Evolutionary conservation across 2,329 filamentous ascomycete genomes (phyloP).

Genomic region (Curvularia eragrostidis): DNA sequence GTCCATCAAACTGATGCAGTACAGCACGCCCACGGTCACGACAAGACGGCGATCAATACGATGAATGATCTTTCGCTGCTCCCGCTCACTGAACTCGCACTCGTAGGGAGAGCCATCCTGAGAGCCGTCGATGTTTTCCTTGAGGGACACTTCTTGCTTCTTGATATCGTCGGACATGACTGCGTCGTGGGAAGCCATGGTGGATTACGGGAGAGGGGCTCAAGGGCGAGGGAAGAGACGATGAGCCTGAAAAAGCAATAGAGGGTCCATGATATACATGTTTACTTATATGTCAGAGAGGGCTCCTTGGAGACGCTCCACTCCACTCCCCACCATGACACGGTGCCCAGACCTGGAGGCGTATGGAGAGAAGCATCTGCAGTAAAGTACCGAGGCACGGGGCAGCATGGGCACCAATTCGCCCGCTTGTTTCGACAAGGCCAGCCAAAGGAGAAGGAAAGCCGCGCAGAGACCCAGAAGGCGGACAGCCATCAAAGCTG

Average conservation of each 20-base stretch:
- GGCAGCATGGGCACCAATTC: conserved; percentile 13
- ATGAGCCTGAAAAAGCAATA: conserved; percentile 1
- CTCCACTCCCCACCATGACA: conserved; percentile 15
- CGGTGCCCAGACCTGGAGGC: conserved; percentile 12
- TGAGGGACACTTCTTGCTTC: conserved; percentile 29
- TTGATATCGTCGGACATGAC: conserved; percentile 35
- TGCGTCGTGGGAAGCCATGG: conserved; percentile 13
- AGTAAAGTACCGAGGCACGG: conserved; percentile 38
- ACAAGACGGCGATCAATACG: conserved; percentile 68
- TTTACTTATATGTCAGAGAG: conserved; percentile 7
- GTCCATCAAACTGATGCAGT: conserved; percentile 80
- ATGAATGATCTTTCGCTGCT: conserved; percentile 72
- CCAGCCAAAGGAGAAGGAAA: conserved; percentile 5
- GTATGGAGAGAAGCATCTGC: neutral
- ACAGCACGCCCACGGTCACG: conserved; percentile 63
- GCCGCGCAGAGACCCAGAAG: conserved; percentile 18
- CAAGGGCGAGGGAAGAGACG: conserved; percentile 3
- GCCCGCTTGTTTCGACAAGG: conserved; percentile 1
- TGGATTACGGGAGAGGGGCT: conserved; percentile 1
- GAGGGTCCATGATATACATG: conserved; percentile 10
- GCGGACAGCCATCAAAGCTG: conserved; percentile 24
- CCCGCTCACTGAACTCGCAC: conserved; percentile 61
- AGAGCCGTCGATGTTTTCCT: conserved; percentile 35
- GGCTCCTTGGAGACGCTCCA: neutral
- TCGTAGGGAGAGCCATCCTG: conserved; percentile 34